phyloP scores from a whole-genome alignment of 2,329 filamentous ascomycete species.

The Fusarium vanettenii region DNA sequence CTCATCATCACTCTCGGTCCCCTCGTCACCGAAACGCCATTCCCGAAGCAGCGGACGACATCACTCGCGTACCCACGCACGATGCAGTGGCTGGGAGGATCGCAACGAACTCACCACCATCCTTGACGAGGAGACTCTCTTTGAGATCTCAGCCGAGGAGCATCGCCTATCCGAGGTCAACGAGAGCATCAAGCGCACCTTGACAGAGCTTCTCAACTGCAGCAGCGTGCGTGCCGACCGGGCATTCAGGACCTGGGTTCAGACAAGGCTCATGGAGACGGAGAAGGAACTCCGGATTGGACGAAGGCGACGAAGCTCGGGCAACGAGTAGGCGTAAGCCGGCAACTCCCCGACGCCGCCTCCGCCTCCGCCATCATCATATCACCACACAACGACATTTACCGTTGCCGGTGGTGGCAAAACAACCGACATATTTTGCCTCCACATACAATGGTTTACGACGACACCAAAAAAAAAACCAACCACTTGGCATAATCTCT shows the following conservation, averaged over 20 bases:
- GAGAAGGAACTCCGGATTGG: slow-evolving; percentile 68
- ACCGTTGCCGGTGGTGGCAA: slow-evolving; percentile 28
- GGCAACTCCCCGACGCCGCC: background rate
- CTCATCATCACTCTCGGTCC: slow-evolving; percentile 59
- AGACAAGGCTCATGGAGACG: slow-evolving; percentile 69
- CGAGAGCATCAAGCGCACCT: slow-evolving; percentile 69
- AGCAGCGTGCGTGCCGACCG: slow-evolving; percentile 63
- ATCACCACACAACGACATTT: slow-evolving; percentile 4
- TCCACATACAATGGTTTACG: background rate
- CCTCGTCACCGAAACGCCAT: slow-evolving; percentile 59
- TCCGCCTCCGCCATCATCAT: slow-evolving; percentile 15
- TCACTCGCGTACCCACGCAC: slow-evolving; percentile 43
- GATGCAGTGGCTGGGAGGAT: slow-evolving; percentile 50
- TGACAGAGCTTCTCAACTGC: slow-evolving; percentile 72
- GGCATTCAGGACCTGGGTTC: slow-evolving; percentile 68
- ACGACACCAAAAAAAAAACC: background rate
- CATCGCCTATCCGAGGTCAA: slow-evolving; percentile 67
- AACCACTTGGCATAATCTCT: slow-evolving; percentile 28
- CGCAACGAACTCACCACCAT: slow-evolving; percentile 53
- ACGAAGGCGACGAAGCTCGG: slow-evolving; percentile 59
- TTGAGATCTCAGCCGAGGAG: slow-evolving; percentile 64
- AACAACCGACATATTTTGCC: slow-evolving; percentile 2
- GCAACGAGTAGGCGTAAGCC: slow-evolving; percentile 38
- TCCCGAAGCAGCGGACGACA: slow-evolving; percentile 49
- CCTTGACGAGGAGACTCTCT: slow-evolving; percentile 59